Evolutionary conservation across 139 green algal species (phyloP), one percentile per base, ranked within the genome.

Genomic region (Picochlorum sp.): DNA sequence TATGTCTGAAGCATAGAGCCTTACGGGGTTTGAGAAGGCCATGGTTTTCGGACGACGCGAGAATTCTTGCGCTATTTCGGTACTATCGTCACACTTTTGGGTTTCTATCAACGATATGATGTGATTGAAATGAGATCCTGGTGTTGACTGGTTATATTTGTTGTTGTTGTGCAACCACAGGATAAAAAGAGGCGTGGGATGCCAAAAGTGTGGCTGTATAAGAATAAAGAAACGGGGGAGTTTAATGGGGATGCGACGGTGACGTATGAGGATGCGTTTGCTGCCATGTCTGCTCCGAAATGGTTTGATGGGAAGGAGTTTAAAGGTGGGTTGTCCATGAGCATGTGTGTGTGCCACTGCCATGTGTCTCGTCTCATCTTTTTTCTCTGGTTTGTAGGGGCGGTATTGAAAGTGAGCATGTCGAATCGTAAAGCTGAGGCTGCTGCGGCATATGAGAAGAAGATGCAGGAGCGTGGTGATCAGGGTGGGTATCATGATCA

Each of bases 261-360:
- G 6, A 76, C 78, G 0, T 91, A 90, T 63, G 85, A 92, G 11
- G 88, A 95, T 66, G 84, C 88, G 3, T 92, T 90, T 61, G 82
- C 82, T 3, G 88, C 88, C 1, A 68, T 56, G 14, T 87, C 75
- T 1, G 87, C 87, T 2, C 82, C 91, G 18, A 49, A 81, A n/a
- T 95, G 87, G 87, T 95, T 94, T 61, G 78, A 90, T 59, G 78
- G 80, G 69, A 95, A 94, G 68, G 78, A 88, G 1, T 94, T 81
- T 64, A 85, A 87, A 70, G 86, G 66, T 56, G n/a, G 37, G 66
- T 67, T 65, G 44, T 37, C 5, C 57, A 20, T 23, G 15, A n/a
- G 18, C 28, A 1, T 30, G 28, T 30, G 28, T 30, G 28, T 30
- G 28, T 30, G 28, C 28, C 28, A 6, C 3, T 30, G 26, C 26